phyloP scores from a whole-genome alignment of 768 basidiomycete species.

The Mycena filopes region DNA sequence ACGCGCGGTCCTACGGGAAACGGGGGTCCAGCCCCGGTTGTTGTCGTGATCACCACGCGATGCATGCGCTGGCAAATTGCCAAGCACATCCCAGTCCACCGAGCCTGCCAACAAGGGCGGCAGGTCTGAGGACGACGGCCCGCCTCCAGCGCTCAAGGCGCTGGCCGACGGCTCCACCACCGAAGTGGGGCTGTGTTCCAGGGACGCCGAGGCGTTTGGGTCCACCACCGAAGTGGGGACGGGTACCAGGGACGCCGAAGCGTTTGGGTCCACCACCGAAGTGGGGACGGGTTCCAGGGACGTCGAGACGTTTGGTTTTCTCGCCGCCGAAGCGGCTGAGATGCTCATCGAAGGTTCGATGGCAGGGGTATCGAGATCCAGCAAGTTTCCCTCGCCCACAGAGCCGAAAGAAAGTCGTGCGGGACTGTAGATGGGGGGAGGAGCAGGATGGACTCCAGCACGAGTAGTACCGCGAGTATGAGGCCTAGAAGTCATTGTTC shows the following conservation, averaged over 20 bases:
- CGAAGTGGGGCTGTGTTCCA: background rate
- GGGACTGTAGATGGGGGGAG: constrained; percentile 3
- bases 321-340: background rate
- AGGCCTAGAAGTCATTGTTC: background rate
- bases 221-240: background rate
- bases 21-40: background rate
- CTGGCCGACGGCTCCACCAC: too few species aligned
- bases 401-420: background rate
- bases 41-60: background rate
- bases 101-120: background rate
- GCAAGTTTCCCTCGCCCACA: background rate
- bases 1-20: background rate
- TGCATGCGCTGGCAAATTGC: background rate
- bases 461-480: constrained; percentile 11
- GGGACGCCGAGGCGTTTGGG: background rate
- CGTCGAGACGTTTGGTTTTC: background rate
- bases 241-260: background rate
- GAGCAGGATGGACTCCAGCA: background rate
- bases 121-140: background rate
- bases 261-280: background rate
- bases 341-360: background rate
- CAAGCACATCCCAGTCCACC: background rate
- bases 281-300: background rate
- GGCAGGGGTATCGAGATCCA: background rate
- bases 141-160: background rate